phyloP scores from a whole-genome alignment of 495 filamentous ascomycete genomes.

The Penicillium daleae region DNA sequence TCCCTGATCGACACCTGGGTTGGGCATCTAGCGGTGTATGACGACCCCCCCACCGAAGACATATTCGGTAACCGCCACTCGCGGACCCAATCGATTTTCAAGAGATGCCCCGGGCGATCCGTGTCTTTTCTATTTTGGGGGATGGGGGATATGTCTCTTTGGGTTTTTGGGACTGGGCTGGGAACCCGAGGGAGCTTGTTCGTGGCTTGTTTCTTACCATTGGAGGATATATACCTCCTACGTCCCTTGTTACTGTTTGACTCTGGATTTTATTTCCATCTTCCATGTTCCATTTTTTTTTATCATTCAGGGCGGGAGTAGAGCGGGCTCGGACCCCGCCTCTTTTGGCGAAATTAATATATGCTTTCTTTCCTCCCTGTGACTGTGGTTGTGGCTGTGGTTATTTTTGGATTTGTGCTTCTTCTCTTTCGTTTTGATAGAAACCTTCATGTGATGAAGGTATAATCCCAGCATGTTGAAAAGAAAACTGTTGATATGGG shows the following conservation, averaged over 20 bases:
- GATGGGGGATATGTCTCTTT: neutral
- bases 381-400: neutral
- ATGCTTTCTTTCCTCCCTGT: neutral
- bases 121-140: constrained; percentile 1
- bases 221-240: neutral
- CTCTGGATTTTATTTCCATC: neutral
- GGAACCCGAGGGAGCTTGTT: neutral
- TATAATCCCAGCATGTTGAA: neutral
- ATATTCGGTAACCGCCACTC: constrained; percentile 12
- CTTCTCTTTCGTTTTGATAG: neutral
- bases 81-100: neutral
- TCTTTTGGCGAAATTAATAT: constrained; percentile 1
- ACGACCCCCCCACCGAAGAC: constrained; percentile 1
- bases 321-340: constrained; percentile 21
- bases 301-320: constrained; percentile 13
- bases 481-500: neutral
- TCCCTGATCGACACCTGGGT: neutral
- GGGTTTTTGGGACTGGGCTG: neutral
- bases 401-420: neutral
- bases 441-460: neutral
- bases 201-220: neutral
- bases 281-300: neutral
- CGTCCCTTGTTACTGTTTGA: no score
- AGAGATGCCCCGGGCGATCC: neutral
- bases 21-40: constrained; percentile 12